These are phyloP conservation scores for Aspergillus nidulans DNA, from an alignment of 495 filamentous ascomycete species.

Conservation along the genomic window DNA sequence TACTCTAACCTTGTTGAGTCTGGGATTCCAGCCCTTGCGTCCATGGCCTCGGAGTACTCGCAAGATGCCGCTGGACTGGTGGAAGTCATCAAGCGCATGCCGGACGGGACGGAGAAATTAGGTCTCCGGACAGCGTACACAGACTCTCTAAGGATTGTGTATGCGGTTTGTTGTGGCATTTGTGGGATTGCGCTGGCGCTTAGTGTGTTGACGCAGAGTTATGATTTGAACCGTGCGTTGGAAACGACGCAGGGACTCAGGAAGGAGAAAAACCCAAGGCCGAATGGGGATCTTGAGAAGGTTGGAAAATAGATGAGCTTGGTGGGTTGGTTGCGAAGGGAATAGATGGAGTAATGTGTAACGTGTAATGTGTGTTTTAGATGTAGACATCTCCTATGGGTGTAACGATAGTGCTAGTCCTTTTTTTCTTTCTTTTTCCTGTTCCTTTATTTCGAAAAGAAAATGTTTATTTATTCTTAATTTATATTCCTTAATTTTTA, in stretches of 20 bases:
- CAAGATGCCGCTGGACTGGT: slow-evolving; percentile 58
- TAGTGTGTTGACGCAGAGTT: slow-evolving; percentile 48
- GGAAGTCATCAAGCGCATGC: slow-evolving; percentile 53
- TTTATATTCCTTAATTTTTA: too few relatives aligned
- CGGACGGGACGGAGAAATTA: slow-evolving; percentile 31
- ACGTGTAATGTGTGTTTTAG: too few relatives aligned
- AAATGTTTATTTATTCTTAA: too few relatives aligned
- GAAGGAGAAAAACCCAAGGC: background rate
- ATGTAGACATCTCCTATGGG: too few relatives aligned
- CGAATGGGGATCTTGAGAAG: too few relatives aligned
- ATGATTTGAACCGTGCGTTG: slow-evolving; percentile 52
- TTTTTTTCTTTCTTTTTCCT: too few relatives aligned
- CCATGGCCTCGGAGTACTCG: slow-evolving; percentile 45
- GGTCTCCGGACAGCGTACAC: slow-evolving; percentile 51
- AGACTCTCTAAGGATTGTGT: slow-evolving; percentile 54
- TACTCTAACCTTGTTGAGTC: slow-evolving; percentile 39
- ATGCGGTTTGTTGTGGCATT: slow-evolving; percentile 53
- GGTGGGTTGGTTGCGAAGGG: too few relatives aligned
- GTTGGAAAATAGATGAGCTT: too few relatives aligned
- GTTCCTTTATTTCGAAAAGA: too few relatives aligned
- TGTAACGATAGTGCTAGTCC: too few relatives aligned
- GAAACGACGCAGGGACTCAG: slow-evolving; percentile 41
- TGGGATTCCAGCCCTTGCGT: slow-evolving; percentile 31
- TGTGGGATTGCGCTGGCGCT: slow-evolving; percentile 42
- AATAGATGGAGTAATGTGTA: too few relatives aligned